Base-by-base conservation (phyloP, 805 yeast genomes). In the Nakazawaea pomicola region DNA sequence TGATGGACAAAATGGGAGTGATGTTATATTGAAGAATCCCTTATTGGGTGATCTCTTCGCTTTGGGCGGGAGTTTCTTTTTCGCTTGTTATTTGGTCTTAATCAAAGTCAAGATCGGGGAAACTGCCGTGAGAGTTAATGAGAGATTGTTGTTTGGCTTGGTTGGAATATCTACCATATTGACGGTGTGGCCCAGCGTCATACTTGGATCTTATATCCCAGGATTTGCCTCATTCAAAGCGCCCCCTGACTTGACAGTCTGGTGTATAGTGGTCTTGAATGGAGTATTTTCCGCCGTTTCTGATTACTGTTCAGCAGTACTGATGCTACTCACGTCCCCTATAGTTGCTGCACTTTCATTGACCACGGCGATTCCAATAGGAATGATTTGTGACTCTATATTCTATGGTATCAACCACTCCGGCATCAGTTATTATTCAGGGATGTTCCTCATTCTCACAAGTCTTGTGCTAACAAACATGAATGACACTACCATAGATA, bases 271-370 rank as follows among this genome's bases (percentile, higher is more conserved):
- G 1, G 28, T 68, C 1, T 43, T 63, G 33, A 65, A 72, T 43
- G 75, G 78, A 0, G 48, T 72, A 3, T 61, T 72, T 28, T 67
- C 74, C 8, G 68, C 70, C 15, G 50, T 70, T 6, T 72, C 78
- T 0, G 81, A 75, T 48, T 75, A 67, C 46, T 61, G 64, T 25
- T 68, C 75, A 1, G 65, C 74, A n/a, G 49, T 72, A 11, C 78
- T 80, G 6, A 64, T 73, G 60, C 52, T 75, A 16, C 58, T 74
- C 29, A 75, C 80, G 1, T 72, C 78, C 35, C 81, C 81, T 1
- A 61, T 75, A 42, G 65, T 74, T 12, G 68, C 76, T 2, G 64
- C 78, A 3, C 57, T 75, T 29, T 72, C 78, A 3, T 54, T 75
- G 27, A 72, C 80, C 1, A 64, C 76, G 0, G 68, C 73, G 0